A percentile compares a stretch with the other conserved stretches of the same genome.
phyloP scores from a whole-genome alignment of 306 rosid genomes.

The Leucaena leucocephala region DNA sequence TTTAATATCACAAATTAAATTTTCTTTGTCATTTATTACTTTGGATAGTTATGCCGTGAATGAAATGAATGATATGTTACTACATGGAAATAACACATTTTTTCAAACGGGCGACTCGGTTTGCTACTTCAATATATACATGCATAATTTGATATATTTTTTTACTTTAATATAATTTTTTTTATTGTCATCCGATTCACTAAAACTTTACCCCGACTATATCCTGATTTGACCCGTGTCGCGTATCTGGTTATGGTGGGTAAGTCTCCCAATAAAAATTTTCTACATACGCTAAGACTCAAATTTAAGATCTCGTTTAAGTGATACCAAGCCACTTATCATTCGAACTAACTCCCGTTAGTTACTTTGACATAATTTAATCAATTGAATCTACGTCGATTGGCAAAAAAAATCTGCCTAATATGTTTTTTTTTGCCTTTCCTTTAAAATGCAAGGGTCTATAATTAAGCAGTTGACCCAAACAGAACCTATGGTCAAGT shows the following conservation, averaged over 20 bases:
- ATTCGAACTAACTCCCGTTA: too few species aligned
- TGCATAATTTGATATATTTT: background rate
- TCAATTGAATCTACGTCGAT: background rate
- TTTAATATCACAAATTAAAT: background rate
- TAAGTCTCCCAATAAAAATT: too few species aligned
- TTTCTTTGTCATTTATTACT: background rate
- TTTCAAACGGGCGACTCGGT: background rate
- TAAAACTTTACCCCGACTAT: too few species aligned
- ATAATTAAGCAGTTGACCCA: background rate
- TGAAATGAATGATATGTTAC: background rate
- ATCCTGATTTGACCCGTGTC: too few species aligned
- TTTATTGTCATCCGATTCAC: too few species aligned
- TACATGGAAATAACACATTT: background rate
- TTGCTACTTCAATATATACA: too few species aligned
- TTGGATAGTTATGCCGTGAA: background rate
- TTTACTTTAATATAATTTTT: too few species aligned
- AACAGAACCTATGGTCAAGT: background rate
- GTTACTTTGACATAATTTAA: background rate
- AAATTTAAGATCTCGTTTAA: too few species aligned
- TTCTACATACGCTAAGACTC: too few species aligned
- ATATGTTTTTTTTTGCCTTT: background rate
- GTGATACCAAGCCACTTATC: too few species aligned
- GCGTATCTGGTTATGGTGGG: too few species aligned
- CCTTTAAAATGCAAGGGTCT: background rate
- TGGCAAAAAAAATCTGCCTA: background rate